phyloP scores from a whole-genome alignment of 306 rosid genomes.

The Inga oerstediana region DNA sequence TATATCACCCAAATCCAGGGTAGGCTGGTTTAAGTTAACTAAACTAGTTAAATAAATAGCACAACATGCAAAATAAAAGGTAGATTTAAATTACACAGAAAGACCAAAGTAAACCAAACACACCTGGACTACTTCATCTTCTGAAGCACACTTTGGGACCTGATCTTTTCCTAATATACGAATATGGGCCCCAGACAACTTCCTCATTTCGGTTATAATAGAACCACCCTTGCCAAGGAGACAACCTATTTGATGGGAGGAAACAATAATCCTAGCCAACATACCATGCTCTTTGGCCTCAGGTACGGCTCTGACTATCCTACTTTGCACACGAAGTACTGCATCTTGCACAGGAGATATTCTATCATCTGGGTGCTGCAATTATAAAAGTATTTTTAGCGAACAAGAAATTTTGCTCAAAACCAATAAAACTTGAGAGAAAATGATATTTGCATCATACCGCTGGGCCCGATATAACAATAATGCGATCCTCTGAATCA shows the following conservation, averaged over 20 bases:
- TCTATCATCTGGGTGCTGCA: slow-evolving; percentile 96
- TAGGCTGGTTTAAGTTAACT: not conserved
- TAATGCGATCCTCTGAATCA: slow-evolving; percentile 72
- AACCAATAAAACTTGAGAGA: slow-evolving; percentile 23
- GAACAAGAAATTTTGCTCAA: slow-evolving; percentile 19
- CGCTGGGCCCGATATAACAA: slow-evolving; percentile 82
- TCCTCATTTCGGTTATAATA: slow-evolving; percentile 93
- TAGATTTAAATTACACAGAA: slow-evolving; percentile 20
- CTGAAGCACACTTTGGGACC: slow-evolving; percentile 80
- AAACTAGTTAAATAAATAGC: slow-evolving; percentile 13
- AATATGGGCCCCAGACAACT: slow-evolving; percentile 84
- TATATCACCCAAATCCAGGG: slow-evolving; percentile 14
- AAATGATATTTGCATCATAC: slow-evolving; percentile 52
- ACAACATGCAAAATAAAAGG: slow-evolving; percentile 12
- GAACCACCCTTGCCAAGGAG: slow-evolving; percentile 96
- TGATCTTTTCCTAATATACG: slow-evolving; percentile 87
- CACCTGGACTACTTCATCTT: slow-evolving; percentile 91
- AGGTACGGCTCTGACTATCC: slow-evolving; percentile 73
- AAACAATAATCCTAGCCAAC: slow-evolving; percentile 83
- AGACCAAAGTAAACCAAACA: slow-evolving; percentile 21
- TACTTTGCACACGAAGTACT: slow-evolving; percentile 78
- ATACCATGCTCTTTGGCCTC: slow-evolving; percentile 67
- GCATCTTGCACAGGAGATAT: slow-evolving; percentile 96
- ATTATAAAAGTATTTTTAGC: slow-evolving; percentile 40
- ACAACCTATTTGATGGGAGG: slow-evolving; percentile 88